These are phyloP conservation scores for Neurospora sp. DNA, from an alignment of 495 filamentous ascomycete species.

Conservation along the genomic window DNA sequence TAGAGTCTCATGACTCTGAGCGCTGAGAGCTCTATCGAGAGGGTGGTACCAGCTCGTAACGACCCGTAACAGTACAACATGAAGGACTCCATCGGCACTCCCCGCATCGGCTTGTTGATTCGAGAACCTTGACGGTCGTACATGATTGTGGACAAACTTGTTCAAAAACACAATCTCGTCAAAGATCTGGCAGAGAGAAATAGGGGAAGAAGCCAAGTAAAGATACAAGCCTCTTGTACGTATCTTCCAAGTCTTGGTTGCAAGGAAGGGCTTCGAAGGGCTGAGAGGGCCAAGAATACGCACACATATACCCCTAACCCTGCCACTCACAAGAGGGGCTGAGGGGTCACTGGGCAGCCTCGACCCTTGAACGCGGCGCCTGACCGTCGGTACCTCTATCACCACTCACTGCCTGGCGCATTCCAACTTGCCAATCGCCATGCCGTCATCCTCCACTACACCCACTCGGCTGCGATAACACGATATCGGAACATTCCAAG, in stretches of 20 bases:
- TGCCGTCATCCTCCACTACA: slow-evolving; percentile 1
- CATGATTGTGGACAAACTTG: not conserved
- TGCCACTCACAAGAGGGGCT: not conserved
- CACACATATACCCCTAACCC: not conserved
- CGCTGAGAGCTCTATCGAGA: not conserved
- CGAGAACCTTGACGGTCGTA: not conserved
- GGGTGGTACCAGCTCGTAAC: not conserved
- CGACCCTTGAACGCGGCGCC: not conserved
- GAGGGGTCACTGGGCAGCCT: not conserved
- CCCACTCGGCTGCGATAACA: not conserved
- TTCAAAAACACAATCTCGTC: not conserved
- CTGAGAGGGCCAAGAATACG: not conserved
- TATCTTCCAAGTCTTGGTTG: not conserved
- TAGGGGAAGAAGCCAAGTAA: not conserved
- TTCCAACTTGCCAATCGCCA: not conserved
- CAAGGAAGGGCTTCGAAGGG: not conserved
- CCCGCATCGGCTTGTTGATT: not conserved
- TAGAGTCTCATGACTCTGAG: not conserved
- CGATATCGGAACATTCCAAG: not conserved
- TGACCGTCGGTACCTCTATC: not conserved
- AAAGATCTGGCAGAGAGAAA: not conserved
- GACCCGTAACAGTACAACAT: not conserved
- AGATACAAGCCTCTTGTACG: not conserved
- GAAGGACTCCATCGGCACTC: not conserved
- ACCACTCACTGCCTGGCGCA: not conserved